Conservation (phyloP, 176 grass and related monocot species). For the Musa acuminata region DNA sequence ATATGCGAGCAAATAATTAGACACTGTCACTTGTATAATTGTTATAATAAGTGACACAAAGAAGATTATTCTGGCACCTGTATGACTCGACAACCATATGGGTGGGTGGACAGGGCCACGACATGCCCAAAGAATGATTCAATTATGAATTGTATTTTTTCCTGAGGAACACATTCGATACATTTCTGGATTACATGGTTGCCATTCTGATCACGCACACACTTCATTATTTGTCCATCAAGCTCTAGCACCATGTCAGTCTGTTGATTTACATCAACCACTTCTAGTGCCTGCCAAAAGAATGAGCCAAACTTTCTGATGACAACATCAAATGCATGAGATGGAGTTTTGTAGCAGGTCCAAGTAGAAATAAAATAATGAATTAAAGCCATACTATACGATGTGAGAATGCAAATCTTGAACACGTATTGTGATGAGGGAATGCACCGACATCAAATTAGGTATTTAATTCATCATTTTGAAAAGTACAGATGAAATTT, state of each 20-base stretch:
- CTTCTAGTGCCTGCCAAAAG: slow-evolving; percentile 78
- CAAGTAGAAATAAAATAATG: background rate
- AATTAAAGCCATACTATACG: background rate
- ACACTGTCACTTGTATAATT: background rate
- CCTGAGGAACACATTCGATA: slow-evolving; percentile 87
- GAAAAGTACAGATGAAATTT: no score
- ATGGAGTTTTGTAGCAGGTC: background rate
- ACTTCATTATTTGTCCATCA: slow-evolving; percentile 73
- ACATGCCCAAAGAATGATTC: slow-evolving; percentile 85
- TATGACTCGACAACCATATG: slow-evolving; percentile 96
- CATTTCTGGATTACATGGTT: slow-evolving; percentile 98
- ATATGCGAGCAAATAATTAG: background rate
- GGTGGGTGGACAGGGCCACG: slow-evolving; percentile 78
- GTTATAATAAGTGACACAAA: background rate
- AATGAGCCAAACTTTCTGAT: background rate
- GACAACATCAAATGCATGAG: background rate
- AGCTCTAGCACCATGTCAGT: slow-evolving; percentile 77
- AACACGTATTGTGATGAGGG: no score
- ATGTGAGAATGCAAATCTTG: no score
- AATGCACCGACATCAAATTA: no score
- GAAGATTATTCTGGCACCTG: slow-evolving; percentile 40
- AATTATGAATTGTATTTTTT: slow-evolving; percentile 75
- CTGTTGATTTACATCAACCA: slow-evolving; percentile 71
- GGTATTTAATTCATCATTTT: no score
- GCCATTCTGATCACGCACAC: slow-evolving; percentile 90